These are phyloP conservation scores for Mesotaenium endlicherianum DNA, from an alignment of 139 green algal genomes.

Conservation along the genomic window DNA sequence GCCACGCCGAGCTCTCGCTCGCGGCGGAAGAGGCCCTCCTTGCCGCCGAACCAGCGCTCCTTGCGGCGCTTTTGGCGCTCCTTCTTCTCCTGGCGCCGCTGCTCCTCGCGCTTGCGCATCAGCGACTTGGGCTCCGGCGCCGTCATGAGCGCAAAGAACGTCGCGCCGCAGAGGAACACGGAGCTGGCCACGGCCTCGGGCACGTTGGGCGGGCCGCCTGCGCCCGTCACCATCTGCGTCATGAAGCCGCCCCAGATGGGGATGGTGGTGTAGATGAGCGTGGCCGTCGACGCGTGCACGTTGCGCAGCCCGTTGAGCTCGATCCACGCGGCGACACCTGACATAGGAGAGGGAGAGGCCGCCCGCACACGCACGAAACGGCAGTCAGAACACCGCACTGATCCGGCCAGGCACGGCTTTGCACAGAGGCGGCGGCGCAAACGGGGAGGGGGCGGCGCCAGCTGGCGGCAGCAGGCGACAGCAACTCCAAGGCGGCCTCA, in stretches of 20 bases:
- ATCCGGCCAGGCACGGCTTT: too few relatives aligned
- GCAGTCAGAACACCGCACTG: too few relatives aligned
- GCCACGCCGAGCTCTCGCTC: neutral
- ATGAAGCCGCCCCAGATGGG: conserved; percentile 50
- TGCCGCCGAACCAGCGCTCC: neutral
- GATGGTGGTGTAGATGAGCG: conserved; percentile 54
- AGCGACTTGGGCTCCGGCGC: neutral
- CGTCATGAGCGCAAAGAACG: neutral
- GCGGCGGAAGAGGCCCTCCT: neutral
- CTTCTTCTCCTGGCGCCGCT: neutral
- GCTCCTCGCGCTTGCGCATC: neutral
- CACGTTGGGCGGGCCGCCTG: neutral
- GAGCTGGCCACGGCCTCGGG: neutral
- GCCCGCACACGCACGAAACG: too few relatives aligned
- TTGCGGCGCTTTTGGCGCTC: too few relatives aligned
- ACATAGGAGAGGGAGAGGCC: neutral
- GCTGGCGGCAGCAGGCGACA: too few relatives aligned
- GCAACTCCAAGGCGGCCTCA: too few relatives aligned
- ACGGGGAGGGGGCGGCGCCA: too few relatives aligned
- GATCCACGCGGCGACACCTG: conserved; percentile 31
- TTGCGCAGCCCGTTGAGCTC: conserved; percentile 41
- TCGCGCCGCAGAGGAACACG: neutral
- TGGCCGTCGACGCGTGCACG: conserved; percentile 44
- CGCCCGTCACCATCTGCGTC: conserved; percentile 20
- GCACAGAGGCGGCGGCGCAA: too few relatives aligned